phyloP scores from a whole-genome alignment of 139 green algal species.

The Microglena sp. region DNA sequence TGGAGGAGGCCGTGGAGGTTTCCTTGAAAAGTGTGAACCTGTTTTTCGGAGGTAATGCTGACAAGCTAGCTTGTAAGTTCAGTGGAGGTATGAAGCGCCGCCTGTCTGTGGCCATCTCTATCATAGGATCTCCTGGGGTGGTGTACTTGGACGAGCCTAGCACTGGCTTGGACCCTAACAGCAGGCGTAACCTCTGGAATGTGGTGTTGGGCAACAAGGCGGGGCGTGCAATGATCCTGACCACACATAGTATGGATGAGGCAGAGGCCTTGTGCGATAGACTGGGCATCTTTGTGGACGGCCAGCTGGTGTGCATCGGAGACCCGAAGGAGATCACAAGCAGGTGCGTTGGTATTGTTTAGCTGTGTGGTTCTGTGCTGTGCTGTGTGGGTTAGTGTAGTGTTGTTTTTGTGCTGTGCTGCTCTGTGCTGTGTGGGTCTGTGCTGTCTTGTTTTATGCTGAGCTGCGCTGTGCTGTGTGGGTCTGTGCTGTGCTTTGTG shows the following conservation, averaged over 20 bases:
- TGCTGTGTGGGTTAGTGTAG: too few species aligned
- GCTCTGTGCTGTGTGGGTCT: too few species aligned
- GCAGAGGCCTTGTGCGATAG: slow-evolving; percentile 72
- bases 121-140: slow-evolving; percentile 59
- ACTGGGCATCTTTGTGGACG: slow-evolving; percentile 59
- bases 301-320: slow-evolving; percentile 76
- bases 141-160: slow-evolving; percentile 87
- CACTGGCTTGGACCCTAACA: slow-evolving; percentile 76
- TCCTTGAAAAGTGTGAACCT: slow-evolving; percentile 24
- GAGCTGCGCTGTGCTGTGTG: too few species aligned
- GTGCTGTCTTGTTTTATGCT: too few species aligned
- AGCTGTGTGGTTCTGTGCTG: too few species aligned
- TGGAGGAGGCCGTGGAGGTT: slow-evolving; percentile 12
- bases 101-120: slow-evolving; percentile 66
- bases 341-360: slow-evolving; percentile 36
- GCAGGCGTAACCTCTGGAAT: slow-evolving; percentile 72
- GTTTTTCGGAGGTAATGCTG: slow-evolving; percentile 16
- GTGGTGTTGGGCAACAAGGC: slow-evolving; percentile 62
- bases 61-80: slow-evolving; percentile 42
- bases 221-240: slow-evolving; percentile 73
- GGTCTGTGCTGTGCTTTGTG: too few species aligned
- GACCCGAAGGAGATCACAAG: slow-evolving; percentile 75
- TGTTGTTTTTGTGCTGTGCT: too few species aligned
- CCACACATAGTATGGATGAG: slow-evolving; percentile 85
- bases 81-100: slow-evolving; percentile 57